Base-by-base conservation (phyloP, 225 moss, liverwort and hornwort genomes). In the Ulota crispa region DNA sequence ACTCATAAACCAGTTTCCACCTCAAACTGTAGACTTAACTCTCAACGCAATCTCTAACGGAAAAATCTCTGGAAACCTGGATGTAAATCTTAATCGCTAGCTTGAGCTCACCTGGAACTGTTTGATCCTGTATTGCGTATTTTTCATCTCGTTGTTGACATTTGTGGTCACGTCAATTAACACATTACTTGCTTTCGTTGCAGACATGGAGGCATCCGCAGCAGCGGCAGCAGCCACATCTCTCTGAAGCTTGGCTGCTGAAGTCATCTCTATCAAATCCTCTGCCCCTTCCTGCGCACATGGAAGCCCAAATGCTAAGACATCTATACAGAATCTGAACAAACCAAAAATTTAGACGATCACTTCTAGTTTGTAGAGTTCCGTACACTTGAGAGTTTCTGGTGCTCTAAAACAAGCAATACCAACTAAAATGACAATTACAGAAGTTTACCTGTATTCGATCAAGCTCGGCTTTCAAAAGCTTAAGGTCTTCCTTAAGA, bases 131-230 rank as follows among this genome's bases (percentile, higher is more conserved):
- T 86, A 82, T 72, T 89, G 87, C 63, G 92, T 83, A 37, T 80
- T 76, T 19, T 89, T 87, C 87, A 96, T 87, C 80, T 93, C 93
- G 34, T 85, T 87, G 78, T 85, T 83, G 75, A 96, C 82, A 32
- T 86, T 87, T 80, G 89, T 83, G 24, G 90, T 72, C 19, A 94
- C 75, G 31, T 92, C 91, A 24, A 81, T 79, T 23, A 95, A 85
- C 24, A 93, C 83, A 59, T 90, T 89, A 67, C 85, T 89, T n/a
- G 94, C 96, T 75, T 92, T 92, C n/a, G 93, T 84, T 76, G 94
- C 96, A 78, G 94, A 91, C 73, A 89, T 82, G 67, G 88, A 86
- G 60, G 94, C 96, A 80, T 92, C 90, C 43, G 89, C 89, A 54
- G 96, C 91, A 45, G 94, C 96, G 27, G 85, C 91, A 9, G 90